Percentiles rank a stretch among this genome's conserved stretches.
phyloP scores from a whole-genome alignment of 164 flowering plant genomes.

The Dillenia turbinata region DNA sequence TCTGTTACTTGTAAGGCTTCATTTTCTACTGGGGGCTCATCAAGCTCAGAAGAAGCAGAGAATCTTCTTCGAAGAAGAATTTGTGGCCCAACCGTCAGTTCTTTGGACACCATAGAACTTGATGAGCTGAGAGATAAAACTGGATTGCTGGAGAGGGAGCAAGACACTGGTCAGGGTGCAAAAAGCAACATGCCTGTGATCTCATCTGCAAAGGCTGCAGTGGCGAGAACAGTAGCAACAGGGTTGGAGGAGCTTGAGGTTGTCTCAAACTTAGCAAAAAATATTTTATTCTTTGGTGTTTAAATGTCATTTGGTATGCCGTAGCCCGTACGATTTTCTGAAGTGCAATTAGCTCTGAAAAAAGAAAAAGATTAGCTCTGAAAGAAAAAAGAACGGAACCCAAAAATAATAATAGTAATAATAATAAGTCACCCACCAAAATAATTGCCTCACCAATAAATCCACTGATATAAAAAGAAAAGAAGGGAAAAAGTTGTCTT shows the following conservation, averaged over 20 bases:
- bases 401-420: too few species aligned
- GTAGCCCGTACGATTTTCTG: too few species aligned
- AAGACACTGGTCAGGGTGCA: slow-evolving; percentile 14
- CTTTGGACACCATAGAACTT: slow-evolving; percentile 27
- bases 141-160: slow-evolving; percentile 20
- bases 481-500: too few species aligned
- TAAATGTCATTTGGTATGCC: not conserved
- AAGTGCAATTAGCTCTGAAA: too few species aligned
- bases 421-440: too few species aligned
- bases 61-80: slow-evolving; percentile 40
- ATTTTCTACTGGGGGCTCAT: slow-evolving; percentile 13
- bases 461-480: too few species aligned
- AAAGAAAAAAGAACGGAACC: too few species aligned
- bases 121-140: slow-evolving; percentile 61
- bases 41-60: slow-evolving; percentile 41
- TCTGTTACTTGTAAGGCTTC: slow-evolving; percentile 5
- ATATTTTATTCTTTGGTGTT: not conserved
- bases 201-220: slow-evolving; percentile 8
- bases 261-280: slow-evolving; percentile 6
- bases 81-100: slow-evolving; percentile 26
- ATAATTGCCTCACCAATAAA: too few species aligned
- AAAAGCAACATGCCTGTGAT: slow-evolving; percentile 14
- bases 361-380: too few species aligned
- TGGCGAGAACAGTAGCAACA: not conserved
- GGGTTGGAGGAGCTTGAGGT: slow-evolving; percentile 91